These are phyloP conservation scores for Sphagnum fallax DNA, from an alignment of 228 moss, liverwort and hornwort genomes.

Conservation along the genomic window DNA sequence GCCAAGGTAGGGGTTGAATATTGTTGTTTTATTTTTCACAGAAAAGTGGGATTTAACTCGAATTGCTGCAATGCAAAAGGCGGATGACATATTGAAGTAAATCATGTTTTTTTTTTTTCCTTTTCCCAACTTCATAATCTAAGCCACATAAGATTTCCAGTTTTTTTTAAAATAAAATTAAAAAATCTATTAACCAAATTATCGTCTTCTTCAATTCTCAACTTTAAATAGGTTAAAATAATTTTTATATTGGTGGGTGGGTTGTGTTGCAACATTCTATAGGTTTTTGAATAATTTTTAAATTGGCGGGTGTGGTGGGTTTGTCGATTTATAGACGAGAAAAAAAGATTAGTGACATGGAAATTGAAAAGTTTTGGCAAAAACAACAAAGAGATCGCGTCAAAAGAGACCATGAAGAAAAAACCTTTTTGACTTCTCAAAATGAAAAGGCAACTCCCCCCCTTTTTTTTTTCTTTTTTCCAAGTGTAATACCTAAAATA, in stretches of 20 bases:
- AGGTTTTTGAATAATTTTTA: neutral
- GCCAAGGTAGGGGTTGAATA: neutral
- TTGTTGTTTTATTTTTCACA: constrained; percentile 6
- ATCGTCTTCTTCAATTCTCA: neutral
- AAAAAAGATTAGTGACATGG: constrained; percentile 34
- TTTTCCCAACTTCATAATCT: neutral
- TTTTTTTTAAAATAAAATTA: neutral
- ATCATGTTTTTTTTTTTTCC: neutral
- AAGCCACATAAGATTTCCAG: neutral
- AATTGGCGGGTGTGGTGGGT: neutral
- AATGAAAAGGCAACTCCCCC: constrained; percentile 31
- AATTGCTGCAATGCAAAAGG: constrained; percentile 45
- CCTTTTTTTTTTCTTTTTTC: neutral
- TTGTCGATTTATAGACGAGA: constrained; percentile 14
- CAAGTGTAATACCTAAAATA: neutral
- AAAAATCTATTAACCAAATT: neutral
- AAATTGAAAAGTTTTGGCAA: constrained; percentile 50
- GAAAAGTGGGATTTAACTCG: constrained; percentile 48
- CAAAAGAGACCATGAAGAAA: constrained; percentile 44
- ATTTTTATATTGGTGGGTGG: neutral
- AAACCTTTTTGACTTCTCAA: constrained; percentile 40
- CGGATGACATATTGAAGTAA: constrained; percentile 38
- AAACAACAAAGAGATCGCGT: constrained; percentile 34
- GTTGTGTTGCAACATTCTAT: neutral
- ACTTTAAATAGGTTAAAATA: neutral